phyloP scores from a whole-genome alignment of 2,329 filamentous ascomycete genomes.

The Dendryphion nanum region DNA sequence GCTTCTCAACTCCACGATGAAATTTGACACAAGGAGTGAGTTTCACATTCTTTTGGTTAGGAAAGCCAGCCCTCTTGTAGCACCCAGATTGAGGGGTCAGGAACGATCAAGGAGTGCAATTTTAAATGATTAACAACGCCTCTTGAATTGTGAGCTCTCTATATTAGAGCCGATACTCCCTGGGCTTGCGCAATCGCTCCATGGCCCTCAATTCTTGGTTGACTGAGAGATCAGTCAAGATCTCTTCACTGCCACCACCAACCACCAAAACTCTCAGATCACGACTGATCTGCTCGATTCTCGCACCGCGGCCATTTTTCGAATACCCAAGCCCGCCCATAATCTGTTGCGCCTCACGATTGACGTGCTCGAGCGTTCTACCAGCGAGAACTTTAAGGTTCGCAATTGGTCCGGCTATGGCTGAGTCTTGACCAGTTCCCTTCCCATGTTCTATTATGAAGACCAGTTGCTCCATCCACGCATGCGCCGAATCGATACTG shows the following conservation, averaged over 20 bases:
- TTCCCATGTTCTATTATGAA: background rate
- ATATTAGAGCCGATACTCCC: too few relatives aligned
- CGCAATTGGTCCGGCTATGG: slow-evolving; percentile 21
- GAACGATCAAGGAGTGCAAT: too few relatives aligned
- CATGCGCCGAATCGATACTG: slow-evolving; percentile 51
- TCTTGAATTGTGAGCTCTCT: too few relatives aligned
- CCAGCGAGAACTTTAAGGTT: slow-evolving; percentile 78
- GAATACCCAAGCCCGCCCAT: slow-evolving; percentile 78
- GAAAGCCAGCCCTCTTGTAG: too few relatives aligned
- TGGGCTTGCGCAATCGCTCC: too few relatives aligned
- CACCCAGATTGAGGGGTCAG: too few relatives aligned
- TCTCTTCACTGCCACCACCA: slow-evolving; percentile 75
- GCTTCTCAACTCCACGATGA: too few relatives aligned
- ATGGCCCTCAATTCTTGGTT: too few relatives aligned
- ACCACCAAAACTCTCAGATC: slow-evolving; percentile 66
- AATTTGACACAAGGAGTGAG: too few relatives aligned
- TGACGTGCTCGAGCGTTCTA: slow-evolving; percentile 73
- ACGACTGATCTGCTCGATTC: slow-evolving; percentile 75
- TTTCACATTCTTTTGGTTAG: too few relatives aligned
- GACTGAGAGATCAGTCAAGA: slow-evolving; percentile 73
- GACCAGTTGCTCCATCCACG: background rate
- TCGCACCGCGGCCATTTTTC: slow-evolving; percentile 69
- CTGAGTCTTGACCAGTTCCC: background rate
- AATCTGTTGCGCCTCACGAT: slow-evolving; percentile 71
- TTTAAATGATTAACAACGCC: too few relatives aligned